phyloP scores from a whole-genome alignment of 2,329 filamentous ascomycete species.

The Neoscytalidium dimidiatum region DNA sequence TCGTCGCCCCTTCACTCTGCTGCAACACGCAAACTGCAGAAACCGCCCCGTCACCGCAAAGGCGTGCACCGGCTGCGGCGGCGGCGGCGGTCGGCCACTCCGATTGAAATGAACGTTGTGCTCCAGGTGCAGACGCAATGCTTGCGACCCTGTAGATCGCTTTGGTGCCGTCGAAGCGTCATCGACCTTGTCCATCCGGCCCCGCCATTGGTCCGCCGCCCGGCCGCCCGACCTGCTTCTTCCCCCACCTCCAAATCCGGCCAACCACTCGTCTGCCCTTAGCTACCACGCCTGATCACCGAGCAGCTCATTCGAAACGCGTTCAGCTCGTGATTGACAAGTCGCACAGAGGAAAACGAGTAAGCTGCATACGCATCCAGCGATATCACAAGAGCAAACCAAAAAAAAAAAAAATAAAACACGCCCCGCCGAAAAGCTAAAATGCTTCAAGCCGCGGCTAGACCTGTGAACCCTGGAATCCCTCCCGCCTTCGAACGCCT shows the following conservation, averaged over 20 bases:
- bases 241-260: not conserved
- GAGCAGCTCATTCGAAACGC: not conserved
- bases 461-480: not conserved
- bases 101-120: not conserved
- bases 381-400: too few species aligned
- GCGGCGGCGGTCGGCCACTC: not conserved
- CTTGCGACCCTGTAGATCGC: conserved; percentile 13
- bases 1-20: not conserved
- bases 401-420: too few species aligned
- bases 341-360: too few species aligned
- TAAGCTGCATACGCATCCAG: too few species aligned
- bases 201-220: not conserved
- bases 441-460: not conserved
- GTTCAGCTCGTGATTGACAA: not conserved
- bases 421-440: too few species aligned
- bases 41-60: not conserved
- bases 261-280: not conserved
- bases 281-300: not conserved
- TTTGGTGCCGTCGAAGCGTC: conserved; percentile 19
- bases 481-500: not conserved
- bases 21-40: not conserved
- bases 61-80: too few species aligned
- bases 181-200: not conserved
- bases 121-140: not conserved
- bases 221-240: not conserved